Conservation (phyloP, 805 yeast genomes). For the Cyberlindnera xylosilytica region DNA sequence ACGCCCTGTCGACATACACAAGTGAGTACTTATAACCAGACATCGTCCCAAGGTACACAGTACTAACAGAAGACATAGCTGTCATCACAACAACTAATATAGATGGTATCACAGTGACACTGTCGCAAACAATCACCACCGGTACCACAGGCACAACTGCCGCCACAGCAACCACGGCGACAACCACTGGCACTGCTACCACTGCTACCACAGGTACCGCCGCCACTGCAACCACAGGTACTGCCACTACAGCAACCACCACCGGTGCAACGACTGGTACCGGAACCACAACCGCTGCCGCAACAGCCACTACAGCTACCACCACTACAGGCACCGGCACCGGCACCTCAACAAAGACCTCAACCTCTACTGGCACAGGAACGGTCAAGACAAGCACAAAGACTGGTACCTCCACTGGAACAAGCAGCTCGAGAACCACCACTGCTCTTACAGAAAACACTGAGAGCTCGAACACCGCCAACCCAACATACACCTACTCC, state of each 20-base stretch:
- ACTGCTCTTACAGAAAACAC: slow-evolving; percentile 19
- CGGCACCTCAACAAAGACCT: neutral
- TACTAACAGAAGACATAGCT: slow-evolving; percentile 11
- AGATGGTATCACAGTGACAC: slow-evolving; percentile 23
- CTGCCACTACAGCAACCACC: slow-evolving; percentile 10
- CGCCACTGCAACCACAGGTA: slow-evolving; percentile 10
- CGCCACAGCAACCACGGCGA: neutral
- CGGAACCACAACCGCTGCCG: slow-evolving; percentile 6
- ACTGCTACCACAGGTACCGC: slow-evolving; percentile 6
- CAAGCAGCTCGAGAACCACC: slow-evolving; percentile 16
- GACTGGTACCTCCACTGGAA: slow-evolving; percentile 9
- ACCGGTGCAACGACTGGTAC: slow-evolving; percentile 9
- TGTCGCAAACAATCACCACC: slow-evolving; percentile 20
- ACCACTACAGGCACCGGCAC: slow-evolving; percentile 6
- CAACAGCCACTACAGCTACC: slow-evolving; percentile 5
- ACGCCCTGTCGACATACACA: slow-evolving; percentile 14
- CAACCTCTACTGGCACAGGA: slow-evolving; percentile 6
- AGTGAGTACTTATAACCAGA: neutral
- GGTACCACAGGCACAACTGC: neutral
- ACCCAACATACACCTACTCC: slow-evolving; percentile 29
- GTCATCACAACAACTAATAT: slow-evolving; percentile 26
- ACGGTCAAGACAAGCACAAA: slow-evolving; percentile 3
- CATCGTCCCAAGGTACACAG: neutral
- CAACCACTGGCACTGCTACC: slow-evolving; percentile 6
- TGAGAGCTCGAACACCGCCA: slow-evolving; percentile 9